Evolutionary conservation across 2,329 filamentous ascomycete species (phyloP).

Genomic region (Fusarium coffeatum): DNA sequence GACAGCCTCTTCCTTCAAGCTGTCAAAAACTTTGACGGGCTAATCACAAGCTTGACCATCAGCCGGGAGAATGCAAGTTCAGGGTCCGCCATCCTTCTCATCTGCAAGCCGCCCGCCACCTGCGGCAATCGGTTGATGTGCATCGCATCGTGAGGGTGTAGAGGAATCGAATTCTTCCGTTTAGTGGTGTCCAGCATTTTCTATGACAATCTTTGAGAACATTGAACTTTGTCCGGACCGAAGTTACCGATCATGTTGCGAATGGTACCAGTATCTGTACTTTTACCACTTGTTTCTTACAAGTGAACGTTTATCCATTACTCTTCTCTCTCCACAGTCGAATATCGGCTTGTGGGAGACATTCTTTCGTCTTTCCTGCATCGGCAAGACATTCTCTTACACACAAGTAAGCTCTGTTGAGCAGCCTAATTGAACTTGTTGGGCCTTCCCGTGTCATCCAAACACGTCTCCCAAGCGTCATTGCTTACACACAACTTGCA

Average conservation of each 20-base stretch:
- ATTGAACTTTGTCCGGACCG: neutral
- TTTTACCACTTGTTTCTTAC: neutral
- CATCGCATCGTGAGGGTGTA: conserved; percentile 20
- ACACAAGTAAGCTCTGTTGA: conserved; percentile 5
- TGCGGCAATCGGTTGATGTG: conserved; percentile 20
- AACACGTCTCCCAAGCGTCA: conserved; percentile 25
- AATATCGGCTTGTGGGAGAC: neutral
- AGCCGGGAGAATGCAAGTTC: conserved; percentile 23
- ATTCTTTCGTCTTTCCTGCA: neutral
- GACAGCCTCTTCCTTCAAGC: neutral
- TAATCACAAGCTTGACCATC: conserved; percentile 23
- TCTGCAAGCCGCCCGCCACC: conserved; percentile 40
- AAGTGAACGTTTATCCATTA: neutral
- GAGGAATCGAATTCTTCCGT: conserved; percentile 3
- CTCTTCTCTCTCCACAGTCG: no score
- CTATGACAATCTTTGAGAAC: neutral
- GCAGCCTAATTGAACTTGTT: neutral
- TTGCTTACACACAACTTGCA: neutral
- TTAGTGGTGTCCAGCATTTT: conserved; percentile 1
- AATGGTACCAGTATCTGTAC: neutral
- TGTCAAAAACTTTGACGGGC: conserved; percentile 3
- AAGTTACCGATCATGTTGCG: neutral
- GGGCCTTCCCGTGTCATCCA: neutral
- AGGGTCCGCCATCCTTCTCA: conserved; percentile 26
- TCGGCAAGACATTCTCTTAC: neutral